phyloP scores from a whole-genome alignment of 257 asterid species.

The Paraleonurus japonicus region DNA sequence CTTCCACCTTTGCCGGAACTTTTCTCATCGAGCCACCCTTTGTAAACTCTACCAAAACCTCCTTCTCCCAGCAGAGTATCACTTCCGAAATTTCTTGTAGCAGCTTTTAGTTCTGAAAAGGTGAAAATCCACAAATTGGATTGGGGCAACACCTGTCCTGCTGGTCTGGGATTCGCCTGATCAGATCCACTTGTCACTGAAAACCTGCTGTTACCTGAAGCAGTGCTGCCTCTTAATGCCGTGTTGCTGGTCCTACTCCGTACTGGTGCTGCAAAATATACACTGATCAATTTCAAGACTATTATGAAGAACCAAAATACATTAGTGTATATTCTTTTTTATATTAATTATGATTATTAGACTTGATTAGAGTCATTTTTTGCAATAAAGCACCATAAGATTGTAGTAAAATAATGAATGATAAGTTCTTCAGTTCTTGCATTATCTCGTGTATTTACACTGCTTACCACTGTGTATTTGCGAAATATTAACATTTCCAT shows the following conservation, averaged over 20 bases:
- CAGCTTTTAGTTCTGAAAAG: slow-evolving; percentile 34
- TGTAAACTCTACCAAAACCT: slow-evolving; percentile 51
- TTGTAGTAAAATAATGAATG: not conserved
- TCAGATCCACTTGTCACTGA: not conserved
- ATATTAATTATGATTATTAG: not conserved
- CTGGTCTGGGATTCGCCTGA: not conserved
- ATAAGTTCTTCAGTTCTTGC: not conserved
- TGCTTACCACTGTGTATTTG: not conserved
- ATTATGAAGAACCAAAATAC: not conserved
- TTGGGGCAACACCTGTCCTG: not conserved
- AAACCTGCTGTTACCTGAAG: not conserved
- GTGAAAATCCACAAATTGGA: slow-evolving; percentile 35
- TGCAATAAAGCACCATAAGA: not conserved
- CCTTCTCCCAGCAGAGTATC: slow-evolving; percentile 42
- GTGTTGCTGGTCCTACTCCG: slow-evolving; percentile 31
- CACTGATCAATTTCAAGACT: slow-evolving; percentile 13
- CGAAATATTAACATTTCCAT: not conserved
- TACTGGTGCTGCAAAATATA: slow-evolving; percentile 42
- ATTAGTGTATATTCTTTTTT: not conserved
- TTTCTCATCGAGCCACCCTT: slow-evolving; percentile 33
- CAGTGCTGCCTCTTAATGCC: slow-evolving; percentile 11
- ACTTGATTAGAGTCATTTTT: not conserved
- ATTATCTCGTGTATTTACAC: slow-evolving; percentile 1
- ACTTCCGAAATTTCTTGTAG: slow-evolving; percentile 36
- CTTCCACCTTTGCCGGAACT: slow-evolving; percentile 16